These are phyloP conservation scores for Panaeolus papilionaceus DNA, from an alignment of 768 basidiomycete species.

Conservation along the genomic window DNA sequence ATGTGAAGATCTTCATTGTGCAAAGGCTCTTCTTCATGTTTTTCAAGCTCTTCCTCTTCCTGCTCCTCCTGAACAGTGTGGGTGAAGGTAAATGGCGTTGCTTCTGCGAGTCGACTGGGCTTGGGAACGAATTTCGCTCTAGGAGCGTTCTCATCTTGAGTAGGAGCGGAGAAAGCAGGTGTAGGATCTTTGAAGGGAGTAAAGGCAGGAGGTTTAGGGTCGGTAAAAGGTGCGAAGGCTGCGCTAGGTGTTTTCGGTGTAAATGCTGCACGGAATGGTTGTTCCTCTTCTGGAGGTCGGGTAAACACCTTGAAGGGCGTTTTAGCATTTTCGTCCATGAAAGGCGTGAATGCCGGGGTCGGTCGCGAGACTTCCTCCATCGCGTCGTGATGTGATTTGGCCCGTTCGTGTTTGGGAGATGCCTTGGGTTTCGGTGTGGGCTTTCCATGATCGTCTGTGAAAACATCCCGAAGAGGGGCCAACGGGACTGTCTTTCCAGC, in stretches of 20 bases:
- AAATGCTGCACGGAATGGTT: constrained; percentile 43
- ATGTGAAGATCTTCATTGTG: constrained; percentile 9
- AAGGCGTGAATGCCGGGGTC: constrained; percentile 42
- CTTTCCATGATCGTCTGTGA: constrained; percentile 52
- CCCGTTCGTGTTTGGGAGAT: constrained; percentile 45
- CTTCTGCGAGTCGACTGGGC: constrained; percentile 25
- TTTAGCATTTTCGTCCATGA: constrained; percentile 49
- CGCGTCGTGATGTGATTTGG: constrained; percentile 47
- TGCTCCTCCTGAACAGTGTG: constrained; percentile 34
- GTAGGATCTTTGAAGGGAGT: constrained; percentile 41
- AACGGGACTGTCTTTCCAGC: constrained; percentile 46
- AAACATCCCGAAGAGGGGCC: constrained; percentile 49
- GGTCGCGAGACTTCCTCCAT: constrained; percentile 29
- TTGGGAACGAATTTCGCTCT: constrained; percentile 22
- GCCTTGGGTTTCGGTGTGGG: constrained; percentile 42
- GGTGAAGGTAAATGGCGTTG: constrained; percentile 27
- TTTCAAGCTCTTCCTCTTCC: constrained; percentile 40
- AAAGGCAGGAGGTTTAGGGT: constrained; percentile 42
- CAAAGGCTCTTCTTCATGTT: constrained; percentile 32
- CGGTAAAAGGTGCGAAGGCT: constrained; percentile 50
- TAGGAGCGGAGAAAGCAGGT: constrained; percentile 35
- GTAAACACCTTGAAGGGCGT: constrained; percentile 76
- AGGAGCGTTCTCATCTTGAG: constrained; percentile 32
- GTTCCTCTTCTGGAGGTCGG: constrained; percentile 63
- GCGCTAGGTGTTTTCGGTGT: constrained; percentile 51